These are phyloP conservation scores for Phoma sp. DNA, from an alignment of 2,329 filamentous ascomycete genomes.

Conservation along the genomic window DNA sequence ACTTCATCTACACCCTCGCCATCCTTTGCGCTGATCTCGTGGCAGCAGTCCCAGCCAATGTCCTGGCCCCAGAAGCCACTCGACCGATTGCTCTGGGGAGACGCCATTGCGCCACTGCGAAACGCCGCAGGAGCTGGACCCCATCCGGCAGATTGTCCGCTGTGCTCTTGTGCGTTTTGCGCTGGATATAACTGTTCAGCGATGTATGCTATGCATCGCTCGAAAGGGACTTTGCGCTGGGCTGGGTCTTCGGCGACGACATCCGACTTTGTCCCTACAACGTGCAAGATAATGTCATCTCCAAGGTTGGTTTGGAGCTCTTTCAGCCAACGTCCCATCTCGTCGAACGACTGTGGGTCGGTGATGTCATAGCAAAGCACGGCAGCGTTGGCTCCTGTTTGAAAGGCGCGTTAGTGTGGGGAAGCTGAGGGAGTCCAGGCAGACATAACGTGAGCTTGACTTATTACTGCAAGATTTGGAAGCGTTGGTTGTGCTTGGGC, in stretches of 20 bases:
- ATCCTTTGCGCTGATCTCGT: conserved; percentile 93
- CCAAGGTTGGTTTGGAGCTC: conserved; percentile 81
- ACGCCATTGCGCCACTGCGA: conserved; percentile 51
- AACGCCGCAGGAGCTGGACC: conserved; percentile 46
- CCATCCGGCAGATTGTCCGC: conserved; percentile 31
- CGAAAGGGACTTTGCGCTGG: conserved; percentile 84
- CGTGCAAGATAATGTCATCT: conserved; percentile 83
- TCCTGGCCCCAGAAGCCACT: conserved; percentile 90
- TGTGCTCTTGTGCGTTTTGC: conserved; percentile 43
- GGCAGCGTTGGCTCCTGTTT: conserved; percentile 81
- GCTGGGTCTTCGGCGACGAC: conserved; percentile 84
- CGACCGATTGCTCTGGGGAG: conserved; percentile 60
- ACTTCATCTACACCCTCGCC: conserved; percentile 97
- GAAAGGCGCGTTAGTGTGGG: background rate
- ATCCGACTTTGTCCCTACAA: conserved; percentile 83
- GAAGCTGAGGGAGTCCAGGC: background rate
- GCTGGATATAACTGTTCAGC: conserved; percentile 86
- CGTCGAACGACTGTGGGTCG: conserved; percentile 80
- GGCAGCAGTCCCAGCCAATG: conserved; percentile 94
- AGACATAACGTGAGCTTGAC: conserved; percentile 1
- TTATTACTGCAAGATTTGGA: conserved; percentile 3
- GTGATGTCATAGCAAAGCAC: conserved; percentile 96
- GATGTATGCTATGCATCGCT: conserved; percentile 94
- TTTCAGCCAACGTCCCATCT: conserved; percentile 90
- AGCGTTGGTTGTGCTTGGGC: conserved; percentile 13